These are phyloP conservation scores for Byssothecium circinans DNA, from an alignment of 2,329 filamentous ascomycete genomes.

Conservation along the genomic window DNA sequence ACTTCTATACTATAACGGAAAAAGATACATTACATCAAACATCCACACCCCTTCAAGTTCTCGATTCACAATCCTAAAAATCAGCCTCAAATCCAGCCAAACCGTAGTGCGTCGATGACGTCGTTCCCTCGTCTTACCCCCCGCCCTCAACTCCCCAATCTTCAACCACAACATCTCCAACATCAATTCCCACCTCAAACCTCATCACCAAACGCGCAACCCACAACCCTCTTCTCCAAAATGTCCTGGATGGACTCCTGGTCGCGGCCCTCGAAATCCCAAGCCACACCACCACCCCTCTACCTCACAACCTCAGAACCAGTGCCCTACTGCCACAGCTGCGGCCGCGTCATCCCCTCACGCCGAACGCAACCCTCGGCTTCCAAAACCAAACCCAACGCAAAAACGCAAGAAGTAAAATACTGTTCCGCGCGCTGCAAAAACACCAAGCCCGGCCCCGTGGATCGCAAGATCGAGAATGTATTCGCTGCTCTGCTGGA, in stretches of 20 bases:
- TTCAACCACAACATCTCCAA: neutral
- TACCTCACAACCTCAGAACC: conserved; percentile 56
- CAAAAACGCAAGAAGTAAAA: conserved; percentile 43
- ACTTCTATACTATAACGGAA: too few relatives aligned
- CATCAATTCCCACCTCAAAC: too few relatives aligned
- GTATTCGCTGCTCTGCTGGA: conserved; percentile 50
- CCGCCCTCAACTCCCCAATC: conserved; percentile 3
- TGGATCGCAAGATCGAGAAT: conserved; percentile 57
- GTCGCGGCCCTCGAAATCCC: conserved; percentile 47
- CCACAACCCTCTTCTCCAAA: conserved; percentile 14
- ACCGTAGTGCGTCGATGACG: conserved; percentile 32
- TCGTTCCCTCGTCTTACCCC: conserved; percentile 21
- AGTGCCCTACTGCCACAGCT: conserved; percentile 60
- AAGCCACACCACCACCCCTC: conserved; percentile 54
- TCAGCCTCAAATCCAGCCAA: too few relatives aligned
- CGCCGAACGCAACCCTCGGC: conserved; percentile 35
- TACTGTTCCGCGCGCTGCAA: conserved; percentile 62
- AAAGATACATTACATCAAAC: too few relatives aligned
- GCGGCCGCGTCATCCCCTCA: conserved; percentile 58
- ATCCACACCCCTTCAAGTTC: too few relatives aligned
- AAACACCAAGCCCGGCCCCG: conserved; percentile 52
- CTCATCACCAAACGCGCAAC: too few relatives aligned
- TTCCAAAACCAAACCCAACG: too few relatives aligned
- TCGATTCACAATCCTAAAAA: too few relatives aligned
- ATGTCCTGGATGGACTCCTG: conserved; percentile 57